These are phyloP conservation scores for Aspergillus quadricinctus DNA, from an alignment of 2,329 filamentous ascomycete species.

Conservation along the genomic window DNA sequence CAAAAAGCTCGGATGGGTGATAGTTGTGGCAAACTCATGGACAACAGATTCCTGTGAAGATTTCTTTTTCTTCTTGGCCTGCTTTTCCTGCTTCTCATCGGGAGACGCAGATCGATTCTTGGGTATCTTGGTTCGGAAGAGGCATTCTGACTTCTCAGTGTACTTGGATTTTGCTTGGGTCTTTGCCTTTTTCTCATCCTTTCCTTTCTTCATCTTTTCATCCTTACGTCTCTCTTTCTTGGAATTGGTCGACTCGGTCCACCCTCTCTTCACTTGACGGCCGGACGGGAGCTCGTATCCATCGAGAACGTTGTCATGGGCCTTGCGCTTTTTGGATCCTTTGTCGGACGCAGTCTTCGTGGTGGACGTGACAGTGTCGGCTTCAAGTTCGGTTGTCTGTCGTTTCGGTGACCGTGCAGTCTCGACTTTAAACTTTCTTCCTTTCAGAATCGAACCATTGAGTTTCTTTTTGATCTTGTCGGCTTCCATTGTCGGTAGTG, in stretches of 20 bases:
- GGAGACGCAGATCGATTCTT: constrained; percentile 46
- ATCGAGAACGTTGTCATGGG: constrained; percentile 50
- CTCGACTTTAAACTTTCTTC: constrained; percentile 79
- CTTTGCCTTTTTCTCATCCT: constrained; percentile 55
- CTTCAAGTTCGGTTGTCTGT: constrained; percentile 39
- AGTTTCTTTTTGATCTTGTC: constrained; percentile 90
- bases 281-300: constrained; percentile 69
- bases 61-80: constrained; percentile 58
- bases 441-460: constrained; percentile 79
- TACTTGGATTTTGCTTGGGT: constrained; percentile 68
- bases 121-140: constrained; percentile 79
- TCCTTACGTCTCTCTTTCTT: constrained; percentile 42
- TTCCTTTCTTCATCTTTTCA: constrained; percentile 48
- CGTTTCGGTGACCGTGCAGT: constrained; percentile 65
- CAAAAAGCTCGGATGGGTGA: constrained; percentile 77
- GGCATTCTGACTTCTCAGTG: constrained; percentile 72
- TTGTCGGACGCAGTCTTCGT: constrained; percentile 38
- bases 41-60: constrained; percentile 63
- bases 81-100: constrained; percentile 38
- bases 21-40: constrained; percentile 85
- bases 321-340: constrained; percentile 49
- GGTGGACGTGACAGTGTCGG: constrained; percentile 20
- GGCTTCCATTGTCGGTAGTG: constrained; percentile 74
- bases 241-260: constrained; percentile 64
- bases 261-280: constrained; percentile 81